Conservation (phyloP, 768 basidiomycete species). For the Auricularia auricula-judae region DNA sequence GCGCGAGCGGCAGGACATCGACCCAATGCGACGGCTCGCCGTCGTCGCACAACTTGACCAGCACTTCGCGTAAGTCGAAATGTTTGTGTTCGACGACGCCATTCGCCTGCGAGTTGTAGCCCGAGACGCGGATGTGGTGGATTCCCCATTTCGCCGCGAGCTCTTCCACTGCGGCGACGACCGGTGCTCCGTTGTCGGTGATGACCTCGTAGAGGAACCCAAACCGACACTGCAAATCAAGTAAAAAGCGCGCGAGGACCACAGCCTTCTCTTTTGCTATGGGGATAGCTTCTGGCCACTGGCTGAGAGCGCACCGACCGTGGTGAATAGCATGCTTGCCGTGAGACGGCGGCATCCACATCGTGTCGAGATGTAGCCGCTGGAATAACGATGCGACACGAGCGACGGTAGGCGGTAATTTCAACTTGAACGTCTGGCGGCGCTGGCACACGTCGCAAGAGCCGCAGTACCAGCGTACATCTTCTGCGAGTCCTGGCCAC, state of each 20-base stretch:
- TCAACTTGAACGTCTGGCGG: too few relatives aligned
- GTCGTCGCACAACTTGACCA: conserved; percentile 5
- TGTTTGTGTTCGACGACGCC: conserved; percentile 6
- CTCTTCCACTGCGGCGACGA: conserved; percentile 1
- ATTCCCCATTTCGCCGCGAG: neutral
- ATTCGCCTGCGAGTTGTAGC: conserved; percentile 8
- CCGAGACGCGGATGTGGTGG: conserved; percentile 1
- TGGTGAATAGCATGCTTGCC: conserved; percentile 15
- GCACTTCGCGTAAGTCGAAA: conserved; percentile 1
- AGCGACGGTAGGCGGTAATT: too few relatives aligned
- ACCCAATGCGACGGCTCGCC: neutral
- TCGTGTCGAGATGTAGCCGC: too few relatives aligned
- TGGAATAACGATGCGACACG: too few relatives aligned
- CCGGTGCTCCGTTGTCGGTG: conserved; percentile 4
- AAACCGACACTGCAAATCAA: conserved; percentile 6
- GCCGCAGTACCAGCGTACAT: conserved; percentile 21
- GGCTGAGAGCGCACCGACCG: conserved; percentile 14
- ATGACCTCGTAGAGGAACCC: conserved; percentile 2
- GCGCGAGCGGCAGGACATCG: conserved; percentile 9
- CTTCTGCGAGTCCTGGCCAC: conserved; percentile 19
- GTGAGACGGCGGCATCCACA: conserved; percentile 4
- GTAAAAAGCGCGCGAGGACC: conserved; percentile 2
- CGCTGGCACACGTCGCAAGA: conserved; percentile 21
- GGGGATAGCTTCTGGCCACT: conserved; percentile 12
- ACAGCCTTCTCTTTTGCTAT: conserved; percentile 10